These are phyloP conservation scores for Trichoderma koningii DNA, from an alignment of 2,329 filamentous ascomycete species.

Conservation along the genomic window DNA sequence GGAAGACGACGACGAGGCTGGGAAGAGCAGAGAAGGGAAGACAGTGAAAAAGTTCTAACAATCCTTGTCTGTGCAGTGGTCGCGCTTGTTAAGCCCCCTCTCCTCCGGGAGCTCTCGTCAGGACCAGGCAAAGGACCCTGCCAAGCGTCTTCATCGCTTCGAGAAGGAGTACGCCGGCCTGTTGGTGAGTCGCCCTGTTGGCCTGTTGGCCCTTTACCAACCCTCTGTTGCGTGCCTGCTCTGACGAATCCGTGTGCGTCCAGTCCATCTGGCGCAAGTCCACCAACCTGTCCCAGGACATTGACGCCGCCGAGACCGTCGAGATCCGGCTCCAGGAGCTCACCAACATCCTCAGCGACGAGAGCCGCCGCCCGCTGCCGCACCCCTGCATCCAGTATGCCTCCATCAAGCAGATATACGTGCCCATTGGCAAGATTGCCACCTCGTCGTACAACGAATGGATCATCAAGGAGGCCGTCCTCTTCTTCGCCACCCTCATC, in stretches of 20 bases:
- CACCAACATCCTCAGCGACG: slow-evolving; percentile 77
- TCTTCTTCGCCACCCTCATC: slow-evolving; percentile 87
- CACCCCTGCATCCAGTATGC: slow-evolving; percentile 91
- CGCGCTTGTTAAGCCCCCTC: slow-evolving; percentile 66
- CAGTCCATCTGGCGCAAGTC: slow-evolving; percentile 62
- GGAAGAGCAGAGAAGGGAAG: background rate
- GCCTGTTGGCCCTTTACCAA: background rate
- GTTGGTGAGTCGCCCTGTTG: slow-evolving; percentile 48
- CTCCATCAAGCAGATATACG: slow-evolving; percentile 83
- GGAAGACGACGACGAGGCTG: background rate
- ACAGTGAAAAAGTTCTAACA: slow-evolving; percentile 13
- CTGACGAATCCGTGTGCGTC: background rate
- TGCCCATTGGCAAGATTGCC: slow-evolving; percentile 85
- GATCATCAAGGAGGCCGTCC: slow-evolving; percentile 80
- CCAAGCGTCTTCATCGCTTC: slow-evolving; percentile 65
- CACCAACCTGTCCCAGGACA: slow-evolving; percentile 60
- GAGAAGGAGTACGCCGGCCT: slow-evolving; percentile 67
- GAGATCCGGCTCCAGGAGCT: slow-evolving; percentile 65
- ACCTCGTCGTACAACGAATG: slow-evolving; percentile 80
- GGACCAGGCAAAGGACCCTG: slow-evolving; percentile 63
- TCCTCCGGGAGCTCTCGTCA: slow-evolving; percentile 57
- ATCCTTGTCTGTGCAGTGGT: slow-evolving; percentile 53
- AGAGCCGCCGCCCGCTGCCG: slow-evolving; percentile 82
- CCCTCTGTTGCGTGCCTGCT: background rate
- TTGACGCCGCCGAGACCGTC: slow-evolving; percentile 63